Evolutionary conservation across 441 rosid species (phyloP).

Genomic region (Isatis lusitanica): DNA sequence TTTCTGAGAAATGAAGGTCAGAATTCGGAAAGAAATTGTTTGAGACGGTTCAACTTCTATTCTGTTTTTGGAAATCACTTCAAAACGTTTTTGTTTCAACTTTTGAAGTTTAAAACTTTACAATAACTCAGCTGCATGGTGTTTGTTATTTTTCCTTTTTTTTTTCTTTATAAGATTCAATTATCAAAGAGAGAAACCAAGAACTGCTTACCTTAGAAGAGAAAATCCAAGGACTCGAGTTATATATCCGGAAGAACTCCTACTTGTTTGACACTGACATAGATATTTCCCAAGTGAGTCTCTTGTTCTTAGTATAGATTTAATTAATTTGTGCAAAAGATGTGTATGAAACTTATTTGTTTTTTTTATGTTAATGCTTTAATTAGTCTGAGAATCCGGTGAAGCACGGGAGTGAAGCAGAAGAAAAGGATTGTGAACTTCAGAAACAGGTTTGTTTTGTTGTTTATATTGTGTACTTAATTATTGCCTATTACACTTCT

Average conservation of each 20-base stretch:
- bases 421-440: constrained; percentile 32
- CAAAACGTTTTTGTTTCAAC: no score
- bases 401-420: constrained; percentile 20
- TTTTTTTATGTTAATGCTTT: not conserved
- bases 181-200: constrained; percentile 34
- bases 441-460: constrained; percentile 42
- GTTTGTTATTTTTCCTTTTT: constrained; percentile 1
- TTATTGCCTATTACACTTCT: not conserved
- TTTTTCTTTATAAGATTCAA: constrained; percentile 33
- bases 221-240: constrained; percentile 32
- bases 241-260: constrained; percentile 34
- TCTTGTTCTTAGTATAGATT: not conserved
- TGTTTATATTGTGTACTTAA: not conserved
- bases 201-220: constrained; percentile 36
- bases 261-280: constrained; percentile 35
- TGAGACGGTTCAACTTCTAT: not conserved
- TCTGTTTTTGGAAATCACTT: not conserved
- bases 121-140: no score
- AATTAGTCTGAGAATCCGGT: constrained; percentile 17
- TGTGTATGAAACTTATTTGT: not conserved
- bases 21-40: no score
- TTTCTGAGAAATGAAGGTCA: not conserved
- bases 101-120: not conserved
- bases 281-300: constrained; percentile 37
- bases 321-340: not conserved